Percentiles rank a stretch among this genome's conserved stretches.
phyloP scores from a whole-genome alignment of 331 rosid species.

The Quercus lobata region DNA sequence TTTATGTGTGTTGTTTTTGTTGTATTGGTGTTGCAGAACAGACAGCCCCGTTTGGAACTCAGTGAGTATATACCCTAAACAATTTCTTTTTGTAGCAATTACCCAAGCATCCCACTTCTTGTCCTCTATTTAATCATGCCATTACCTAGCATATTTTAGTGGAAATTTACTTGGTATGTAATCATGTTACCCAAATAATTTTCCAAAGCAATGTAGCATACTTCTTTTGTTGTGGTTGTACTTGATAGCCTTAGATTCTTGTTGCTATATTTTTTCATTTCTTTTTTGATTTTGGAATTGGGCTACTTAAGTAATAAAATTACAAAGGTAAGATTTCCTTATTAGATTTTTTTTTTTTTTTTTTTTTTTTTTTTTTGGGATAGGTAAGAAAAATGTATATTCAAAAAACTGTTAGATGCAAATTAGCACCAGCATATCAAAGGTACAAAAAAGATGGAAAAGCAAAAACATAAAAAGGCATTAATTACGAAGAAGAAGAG shows the following conservation, averaged over 20 bases:
- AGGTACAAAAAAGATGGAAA: too few species aligned
- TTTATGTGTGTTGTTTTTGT: slow-evolving; percentile 31
- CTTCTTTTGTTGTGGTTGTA: background rate
- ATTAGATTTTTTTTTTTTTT: too few species aligned
- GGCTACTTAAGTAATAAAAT: background rate
- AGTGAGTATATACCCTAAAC: slow-evolving; percentile 52
- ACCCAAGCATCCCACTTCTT: background rate
- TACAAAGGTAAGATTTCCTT: background rate
- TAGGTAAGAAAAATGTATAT: too few species aligned
- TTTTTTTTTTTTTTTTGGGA: too few species aligned
- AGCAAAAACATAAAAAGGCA: too few species aligned
- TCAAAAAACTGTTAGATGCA: too few species aligned
- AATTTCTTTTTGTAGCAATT: background rate
- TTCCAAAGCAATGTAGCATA: background rate
- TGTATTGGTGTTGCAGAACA: slow-evolving; percentile 60
- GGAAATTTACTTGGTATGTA: background rate
- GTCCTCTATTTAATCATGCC: background rate
- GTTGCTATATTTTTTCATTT: background rate
- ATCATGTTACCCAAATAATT: background rate
- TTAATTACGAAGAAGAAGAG: too few species aligned
- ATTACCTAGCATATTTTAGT: background rate
- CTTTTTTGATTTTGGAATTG: background rate
- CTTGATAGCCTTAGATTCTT: background rate
- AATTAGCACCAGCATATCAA: too few species aligned
- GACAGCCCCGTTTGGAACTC: slow-evolving; percentile 86